Base-by-base conservation (phyloP, 2,329 filamentous ascomycete species). In the Penicillium sp. region DNA sequence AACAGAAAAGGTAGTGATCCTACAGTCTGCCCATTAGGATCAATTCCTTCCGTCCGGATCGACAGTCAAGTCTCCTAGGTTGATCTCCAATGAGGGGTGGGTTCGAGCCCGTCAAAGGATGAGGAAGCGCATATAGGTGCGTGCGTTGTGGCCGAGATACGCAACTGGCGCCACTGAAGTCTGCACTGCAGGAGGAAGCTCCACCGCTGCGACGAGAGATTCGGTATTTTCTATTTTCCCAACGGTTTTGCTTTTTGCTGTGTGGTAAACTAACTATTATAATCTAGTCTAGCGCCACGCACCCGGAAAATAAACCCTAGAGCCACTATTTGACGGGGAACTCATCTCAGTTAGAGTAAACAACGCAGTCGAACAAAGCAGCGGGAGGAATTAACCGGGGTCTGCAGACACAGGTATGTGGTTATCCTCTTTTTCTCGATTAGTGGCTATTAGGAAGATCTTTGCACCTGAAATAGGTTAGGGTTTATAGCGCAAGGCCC, bases 11-110 rank as follows among this genome's bases (percentile, higher is more conserved):
- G 16, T 14, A 16, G 6, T 5, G n/a, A 26, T 24, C 16, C 26
- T 28, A 26, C 26, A 23, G 24, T 21, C 29, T 16, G 28, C 29
- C 60, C 60, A 65, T 58, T 63, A 52, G 56, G 55, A 61, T 57
- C 48, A 23, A 46, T 55, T 62, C 50, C 58, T 42, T 52, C 8
- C 11, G 36, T 47, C 60, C 58, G 58, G 60, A 65, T 64, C 61
- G 56, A 60, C 61, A 49, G 29, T 56, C 54, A 26, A 36, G 29
- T 26, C 40, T 50, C 37, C 21, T 23, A 33, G 49, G 48, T 26
- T 37, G 45, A 56, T 53, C 47, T 23, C 16, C 42, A 23, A 31
- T 31, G 42, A 45, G 18, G 26, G 28, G 9, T 19, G 26, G 23
- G 18, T 7, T 28, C 11, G 7, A 23, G 28, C 8, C 23, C 39